Base-by-base conservation (phyloP, 306 rosid genomes). In the Acacia crassicarpa region DNA sequence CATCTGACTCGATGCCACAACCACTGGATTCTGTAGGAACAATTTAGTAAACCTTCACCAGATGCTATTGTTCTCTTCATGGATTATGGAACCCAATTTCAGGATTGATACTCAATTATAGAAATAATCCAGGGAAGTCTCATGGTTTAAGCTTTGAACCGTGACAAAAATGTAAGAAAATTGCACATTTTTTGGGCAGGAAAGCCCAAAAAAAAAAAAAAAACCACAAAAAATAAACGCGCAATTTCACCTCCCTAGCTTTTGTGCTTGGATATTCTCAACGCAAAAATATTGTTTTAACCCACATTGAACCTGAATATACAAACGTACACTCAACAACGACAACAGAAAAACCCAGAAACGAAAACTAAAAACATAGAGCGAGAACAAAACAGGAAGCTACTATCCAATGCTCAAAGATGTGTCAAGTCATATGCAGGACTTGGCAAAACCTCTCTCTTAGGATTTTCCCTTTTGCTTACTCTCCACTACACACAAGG, bases 21-120 rank as follows among this genome's bases (percentile, higher is more conserved):
- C 77, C 10, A 44, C 81, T 82, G 53, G 68, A 78, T 78, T 81
- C 75, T 83, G 75, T 44, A 71, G 65, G 76, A 22, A 66, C 58
- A 58, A 41, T 53, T 58, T n/a, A 51, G 13, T 69, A 51, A 70
- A n/a, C 45, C 76, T 68, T 68, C 38, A 27, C n/a, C 51, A 44
- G 22, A 41, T 9, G 8, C 23, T 19, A 67, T 17, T 33, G 22
- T 35, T 19, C 38, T 67, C 25, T 35, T 67, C 62, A 56, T n/a
- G 30, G 14, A n/a, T 23, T 33, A 22, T 61, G 32, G 67, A 61
- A 25, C 35, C 67, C 67, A 59, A 9, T 23, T 61, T 25, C 17
- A 23, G 35, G 25, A 61, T 61, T 61, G 35, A 23, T 23, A 12
- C 33, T 12, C 67, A 61, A 4, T 11, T 3, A 12, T 25, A 3